A percentile compares a stretch with the other conserved stretches of the same genome.
Conservation (phyloP, 768 basidiomycete genomes). For the Stropharia rugosoannulata region DNA sequence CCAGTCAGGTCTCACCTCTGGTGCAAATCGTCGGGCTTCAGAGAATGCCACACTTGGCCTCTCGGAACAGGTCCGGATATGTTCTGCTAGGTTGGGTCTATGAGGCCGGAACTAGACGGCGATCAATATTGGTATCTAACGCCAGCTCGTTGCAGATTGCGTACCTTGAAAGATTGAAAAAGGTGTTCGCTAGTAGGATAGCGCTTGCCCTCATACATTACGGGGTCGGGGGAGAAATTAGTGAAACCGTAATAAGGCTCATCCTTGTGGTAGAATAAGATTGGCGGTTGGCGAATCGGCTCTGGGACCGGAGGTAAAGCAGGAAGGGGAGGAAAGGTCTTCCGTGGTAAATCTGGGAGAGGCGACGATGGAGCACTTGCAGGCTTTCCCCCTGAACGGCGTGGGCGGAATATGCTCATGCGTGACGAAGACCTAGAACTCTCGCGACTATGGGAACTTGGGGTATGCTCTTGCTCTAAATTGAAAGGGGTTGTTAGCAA, state of each 20-base stretch:
- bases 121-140: background rate
- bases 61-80: slow-evolving; percentile 63
- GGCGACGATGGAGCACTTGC: slow-evolving; percentile 15
- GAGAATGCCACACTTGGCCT: slow-evolving; percentile 64
- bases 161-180: slow-evolving; percentile 72
- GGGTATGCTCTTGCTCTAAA: slow-evolving; percentile 22
- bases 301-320: slow-evolving; percentile 8
- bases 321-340: slow-evolving; percentile 13
- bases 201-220: slow-evolving; percentile 57
- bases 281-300: slow-evolving; percentile 30
- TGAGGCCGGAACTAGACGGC: slow-evolving; percentile 53
- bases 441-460: slow-evolving; percentile 14
- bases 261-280: slow-evolving; percentile 66
- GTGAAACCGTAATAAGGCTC: slow-evolving; percentile 71
- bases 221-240: slow-evolving; percentile 69
- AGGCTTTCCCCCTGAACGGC: slow-evolving; percentile 23
- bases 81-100: slow-evolving; percentile 64
- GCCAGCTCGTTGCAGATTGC: slow-evolving; percentile 1
- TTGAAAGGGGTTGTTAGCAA: slow-evolving; percentile 28
- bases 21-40: slow-evolving; percentile 64
- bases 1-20: slow-evolving; percentile 66
- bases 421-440: slow-evolving; percentile 15
- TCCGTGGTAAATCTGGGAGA: slow-evolving; percentile 10
- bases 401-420: slow-evolving; percentile 22
- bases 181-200: slow-evolving; percentile 80